Base-by-base conservation (phyloP, 140 eudicot species). In the Stevia rebaudiana region DNA sequence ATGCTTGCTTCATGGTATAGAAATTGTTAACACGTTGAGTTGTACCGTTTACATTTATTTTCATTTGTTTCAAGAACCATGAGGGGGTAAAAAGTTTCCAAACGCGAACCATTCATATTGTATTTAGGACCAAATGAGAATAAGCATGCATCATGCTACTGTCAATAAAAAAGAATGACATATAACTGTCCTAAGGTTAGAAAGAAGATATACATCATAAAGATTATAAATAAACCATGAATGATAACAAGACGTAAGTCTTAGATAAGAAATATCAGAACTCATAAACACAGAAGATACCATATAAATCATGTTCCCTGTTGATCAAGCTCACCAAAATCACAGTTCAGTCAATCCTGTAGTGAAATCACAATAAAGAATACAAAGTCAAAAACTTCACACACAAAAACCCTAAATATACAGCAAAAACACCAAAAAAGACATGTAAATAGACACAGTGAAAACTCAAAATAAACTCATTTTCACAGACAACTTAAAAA, bases 351-450 rank as follows among this genome's bases (percentile, higher is more conserved):
- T 30, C 54, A 73, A 65, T 40, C 79, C 74, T 66, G 74, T 23
- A 49, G 57, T 65, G 15, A 59, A 67, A 57, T 48, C 36, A 46
- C 51, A 60, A 24, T 6, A 48, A 70, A 36, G 0, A 11, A 19
- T 15, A 28, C 21, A n/a, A 21, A 28, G 33, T 28, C 2, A 3
- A 10, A 49, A 37, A 42, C 23, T 36, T 23, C 16, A 67, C 41
- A 52, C 51, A 41, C 72, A 44, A 70, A 70, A 69, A 57, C 74
- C 74, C 74, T 69, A 69, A 44, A 28, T 28, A 43, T 3, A 18
- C 39, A 43, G 37, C 16, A 8, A 15, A 11, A 19, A 55, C 3
- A 37, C 25, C 10, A 12, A 42, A n/a, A 42, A 40, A 43, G 19
- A 43, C n/a, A 41, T 55, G 31, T 42, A 41, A 42, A 43, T n/a